These are phyloP conservation scores for Lepiota brunneoincarnata DNA, from an alignment of 768 basidiomycete genomes.

Conservation along the genomic window DNA sequence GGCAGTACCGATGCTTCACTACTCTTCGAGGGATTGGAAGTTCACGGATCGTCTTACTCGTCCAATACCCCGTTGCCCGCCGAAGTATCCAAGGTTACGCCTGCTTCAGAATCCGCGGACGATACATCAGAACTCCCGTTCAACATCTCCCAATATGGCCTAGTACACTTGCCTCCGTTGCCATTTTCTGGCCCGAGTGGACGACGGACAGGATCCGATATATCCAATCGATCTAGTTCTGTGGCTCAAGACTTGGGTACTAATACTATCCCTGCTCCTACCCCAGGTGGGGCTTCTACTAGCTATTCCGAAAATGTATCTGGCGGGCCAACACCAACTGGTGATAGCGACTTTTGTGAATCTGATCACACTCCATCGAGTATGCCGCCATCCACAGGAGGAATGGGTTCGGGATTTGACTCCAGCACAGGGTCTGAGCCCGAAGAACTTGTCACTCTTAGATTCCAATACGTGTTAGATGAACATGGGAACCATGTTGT, in stretches of 20 bases:
- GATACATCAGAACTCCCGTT: conserved; percentile 22
- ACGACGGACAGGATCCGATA: neutral
- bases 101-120: conserved; percentile 15
- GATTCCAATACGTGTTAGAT: conserved; percentile 64
- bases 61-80: too few relatives aligned
- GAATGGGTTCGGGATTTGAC: conserved; percentile 8
- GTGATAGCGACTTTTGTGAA: neutral
- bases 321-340: neutral
- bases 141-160: conserved; percentile 38
- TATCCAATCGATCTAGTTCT: neutral
- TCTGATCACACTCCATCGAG: neutral
- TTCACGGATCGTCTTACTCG: neutral
- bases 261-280: neutral
- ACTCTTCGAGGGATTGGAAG: neutral
- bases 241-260: neutral
- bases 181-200: conserved; percentile 15
- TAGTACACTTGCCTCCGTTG: conserved; percentile 40
- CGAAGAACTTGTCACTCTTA: conserved; percentile 46
- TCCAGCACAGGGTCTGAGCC: neutral
- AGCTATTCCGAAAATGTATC: neutral
- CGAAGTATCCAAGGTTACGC: neutral
- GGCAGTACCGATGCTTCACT: neutral
- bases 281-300: neutral
- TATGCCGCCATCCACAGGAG: neutral
- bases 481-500: conserved; percentile 70